These are phyloP conservation scores for Tilletiaria anomala DNA, from an alignment of 1,284 basidiomycete species.

Conservation along the genomic window DNA sequence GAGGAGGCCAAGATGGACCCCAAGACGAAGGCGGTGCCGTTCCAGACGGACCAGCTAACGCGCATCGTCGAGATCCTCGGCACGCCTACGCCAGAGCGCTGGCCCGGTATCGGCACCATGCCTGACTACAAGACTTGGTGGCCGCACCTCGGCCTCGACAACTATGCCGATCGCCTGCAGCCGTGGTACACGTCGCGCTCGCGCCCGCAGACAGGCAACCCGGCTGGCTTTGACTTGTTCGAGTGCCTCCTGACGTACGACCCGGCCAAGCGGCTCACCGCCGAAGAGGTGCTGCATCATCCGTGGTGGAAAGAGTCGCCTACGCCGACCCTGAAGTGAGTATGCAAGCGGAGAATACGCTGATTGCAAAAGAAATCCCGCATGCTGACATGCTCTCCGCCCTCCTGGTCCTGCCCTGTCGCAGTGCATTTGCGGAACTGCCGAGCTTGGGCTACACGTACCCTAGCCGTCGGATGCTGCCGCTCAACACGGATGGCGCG, in stretches of 20 bases:
- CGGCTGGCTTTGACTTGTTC: slow-evolving; percentile 26
- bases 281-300: slow-evolving; percentile 64
- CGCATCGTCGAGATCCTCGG: slow-evolving; percentile 93
- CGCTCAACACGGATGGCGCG: too few species aligned
- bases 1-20: slow-evolving; percentile 88
- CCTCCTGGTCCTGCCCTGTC: too few species aligned
- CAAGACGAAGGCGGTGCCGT: slow-evolving; percentile 26
- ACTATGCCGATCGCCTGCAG: slow-evolving; percentile 41
- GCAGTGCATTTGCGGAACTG: too few species aligned
- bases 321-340: slow-evolving; percentile 40
- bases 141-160: slow-evolving; percentile 12
- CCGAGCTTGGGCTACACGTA: too few species aligned
- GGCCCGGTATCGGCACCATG: slow-evolving; percentile 75
- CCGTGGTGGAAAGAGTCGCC: slow-evolving; percentile 45
- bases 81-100: slow-evolving; percentile 66
- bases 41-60: slow-evolving; percentile 60
- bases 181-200: slow-evolving; percentile 64
- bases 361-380: too few species aligned
- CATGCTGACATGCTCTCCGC: too few species aligned
- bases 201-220: too few species aligned
- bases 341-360: neutral
- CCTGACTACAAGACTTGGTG: slow-evolving; percentile 58
- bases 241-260: slow-evolving; percentile 52
- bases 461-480: too few species aligned
- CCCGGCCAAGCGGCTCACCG: slow-evolving; percentile 69